Evolutionary conservation across 805 yeast genomes (phyloP).

Genomic region (Pichia eremophila): DNA sequence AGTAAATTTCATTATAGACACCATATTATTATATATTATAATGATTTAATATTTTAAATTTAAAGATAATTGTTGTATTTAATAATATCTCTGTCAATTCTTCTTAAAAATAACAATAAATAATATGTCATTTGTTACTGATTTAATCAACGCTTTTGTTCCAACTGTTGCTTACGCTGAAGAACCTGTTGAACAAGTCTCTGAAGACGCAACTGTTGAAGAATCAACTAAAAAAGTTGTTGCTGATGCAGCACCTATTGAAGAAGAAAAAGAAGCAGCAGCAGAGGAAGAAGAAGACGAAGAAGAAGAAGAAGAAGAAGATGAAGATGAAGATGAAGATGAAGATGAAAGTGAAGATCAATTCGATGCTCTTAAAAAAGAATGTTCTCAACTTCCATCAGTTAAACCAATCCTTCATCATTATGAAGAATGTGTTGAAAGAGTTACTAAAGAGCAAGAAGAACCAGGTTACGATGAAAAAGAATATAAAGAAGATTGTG

Average conservation of each 20-base stretch:
- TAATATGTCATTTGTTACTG: slow-evolving; percentile 42
- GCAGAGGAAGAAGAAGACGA: slow-evolving; percentile 42
- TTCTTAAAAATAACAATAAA: background rate
- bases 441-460: slow-evolving; percentile 82
- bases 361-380: slow-evolving; percentile 53
- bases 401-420: slow-evolving; percentile 77
- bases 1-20: no score
- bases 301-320: slow-evolving; percentile 31
- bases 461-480: slow-evolving; percentile 74
- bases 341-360: slow-evolving; percentile 61
- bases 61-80: no score
- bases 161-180: slow-evolving; percentile 84
- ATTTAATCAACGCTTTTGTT: slow-evolving; percentile 67
- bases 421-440: slow-evolving; percentile 88
- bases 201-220: slow-evolving; percentile 1
- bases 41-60: no score
- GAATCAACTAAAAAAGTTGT: slow-evolving; percentile 28
- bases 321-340: slow-evolving; percentile 31
- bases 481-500: slow-evolving; percentile 90
- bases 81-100: no score
- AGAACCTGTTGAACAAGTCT: slow-evolving; percentile 30
- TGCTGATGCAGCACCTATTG: slow-evolving; percentile 39
- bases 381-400: slow-evolving; percentile 57
- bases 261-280: slow-evolving; percentile 22
- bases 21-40: no score